These are phyloP conservation scores for Debaryomyces hansenii DNA, from an alignment of 805 yeast species.

Conservation along the genomic window DNA sequence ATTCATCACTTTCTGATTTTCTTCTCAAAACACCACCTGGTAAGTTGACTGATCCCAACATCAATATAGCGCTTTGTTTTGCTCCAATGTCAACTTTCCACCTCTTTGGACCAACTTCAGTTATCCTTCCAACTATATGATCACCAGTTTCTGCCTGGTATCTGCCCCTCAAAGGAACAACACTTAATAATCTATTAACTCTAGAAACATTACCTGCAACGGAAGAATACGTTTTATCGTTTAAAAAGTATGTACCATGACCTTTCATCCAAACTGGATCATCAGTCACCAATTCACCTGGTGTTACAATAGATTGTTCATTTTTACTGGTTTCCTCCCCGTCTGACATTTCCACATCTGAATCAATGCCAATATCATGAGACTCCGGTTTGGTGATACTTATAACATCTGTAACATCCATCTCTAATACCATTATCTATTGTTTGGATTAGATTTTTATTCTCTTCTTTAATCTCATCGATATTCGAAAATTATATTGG, in stretches of 20 bases:
- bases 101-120: slow-evolving; percentile 89
- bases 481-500: not conserved
- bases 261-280: slow-evolving; percentile 99
- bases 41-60: slow-evolving; percentile 92
- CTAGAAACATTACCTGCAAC: slow-evolving; percentile 89
- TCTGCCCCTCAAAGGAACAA: slow-evolving; percentile 80
- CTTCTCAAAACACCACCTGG: slow-evolving; percentile 97
- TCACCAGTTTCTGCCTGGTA: slow-evolving; percentile 96
- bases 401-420: slow-evolving; percentile 31
- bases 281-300: slow-evolving; percentile 94
- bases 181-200: slow-evolving; percentile 84
- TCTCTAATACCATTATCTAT: slow-evolving; percentile 2
- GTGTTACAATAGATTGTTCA: slow-evolving; percentile 63
- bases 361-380: slow-evolving; percentile 22
- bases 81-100: slow-evolving; percentile 98
- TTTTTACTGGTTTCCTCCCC: slow-evolving; percentile 15
- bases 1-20: slow-evolving; percentile 91
- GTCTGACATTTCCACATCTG: slow-evolving; percentile 45
- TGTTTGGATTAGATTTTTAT: not conserved
- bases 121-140: slow-evolving; percentile 89
- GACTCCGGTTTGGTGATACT: slow-evolving; percentile 34
- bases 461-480: slow-evolving; percentile 1
- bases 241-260: slow-evolving; percentile 87
- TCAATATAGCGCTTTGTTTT: slow-evolving; percentile 86
- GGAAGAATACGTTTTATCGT: slow-evolving; percentile 77